phyloP scores from a whole-genome alignment of 1,139 yeast genomes.

The Suhomyces wounanorum region DNA sequence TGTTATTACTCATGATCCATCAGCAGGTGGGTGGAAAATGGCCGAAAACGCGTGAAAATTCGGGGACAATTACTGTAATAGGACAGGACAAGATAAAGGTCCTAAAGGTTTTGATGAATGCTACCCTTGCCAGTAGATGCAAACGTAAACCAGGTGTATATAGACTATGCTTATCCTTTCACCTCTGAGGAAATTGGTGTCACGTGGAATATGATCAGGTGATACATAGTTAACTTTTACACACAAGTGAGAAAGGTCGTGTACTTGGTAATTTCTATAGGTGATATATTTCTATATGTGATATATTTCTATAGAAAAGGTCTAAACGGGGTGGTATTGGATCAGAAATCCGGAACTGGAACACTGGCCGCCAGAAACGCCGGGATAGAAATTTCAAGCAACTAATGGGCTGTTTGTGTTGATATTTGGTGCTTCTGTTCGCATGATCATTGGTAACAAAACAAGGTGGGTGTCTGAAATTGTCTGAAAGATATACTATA shows the following conservation, averaged over 20 bases:
- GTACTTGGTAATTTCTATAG: too few relatives aligned
- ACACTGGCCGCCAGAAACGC: too few relatives aligned
- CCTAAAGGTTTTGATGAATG: conserved; percentile 6
- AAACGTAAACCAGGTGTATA: neutral
- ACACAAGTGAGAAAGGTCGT: neutral
- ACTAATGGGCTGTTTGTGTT: too few relatives aligned
- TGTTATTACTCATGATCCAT: conserved; percentile 11
- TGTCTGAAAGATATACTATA: too few relatives aligned
- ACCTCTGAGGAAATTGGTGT: neutral
- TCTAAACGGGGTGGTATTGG: too few relatives aligned
- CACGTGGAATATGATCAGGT: conserved; percentile 4
- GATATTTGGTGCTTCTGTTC: too few relatives aligned
- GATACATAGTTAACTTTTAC: neutral
- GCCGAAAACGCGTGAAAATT: neutral
- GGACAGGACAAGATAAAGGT: neutral
- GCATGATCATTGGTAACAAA: too few relatives aligned
- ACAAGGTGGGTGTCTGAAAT: too few relatives aligned
- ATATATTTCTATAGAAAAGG: too few relatives aligned
- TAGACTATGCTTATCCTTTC: conserved; percentile 4
- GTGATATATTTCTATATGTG: too few relatives aligned
- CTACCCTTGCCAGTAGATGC: conserved; percentile 2
- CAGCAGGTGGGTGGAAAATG: neutral
- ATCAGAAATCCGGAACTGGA: too few relatives aligned
- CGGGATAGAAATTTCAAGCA: too few relatives aligned
- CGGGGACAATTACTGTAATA: neutral